These are phyloP conservation scores for Juglanconis sp. DNA, from an alignment of 2,329 filamentous ascomycete genomes.

Conservation along the genomic window DNA sequence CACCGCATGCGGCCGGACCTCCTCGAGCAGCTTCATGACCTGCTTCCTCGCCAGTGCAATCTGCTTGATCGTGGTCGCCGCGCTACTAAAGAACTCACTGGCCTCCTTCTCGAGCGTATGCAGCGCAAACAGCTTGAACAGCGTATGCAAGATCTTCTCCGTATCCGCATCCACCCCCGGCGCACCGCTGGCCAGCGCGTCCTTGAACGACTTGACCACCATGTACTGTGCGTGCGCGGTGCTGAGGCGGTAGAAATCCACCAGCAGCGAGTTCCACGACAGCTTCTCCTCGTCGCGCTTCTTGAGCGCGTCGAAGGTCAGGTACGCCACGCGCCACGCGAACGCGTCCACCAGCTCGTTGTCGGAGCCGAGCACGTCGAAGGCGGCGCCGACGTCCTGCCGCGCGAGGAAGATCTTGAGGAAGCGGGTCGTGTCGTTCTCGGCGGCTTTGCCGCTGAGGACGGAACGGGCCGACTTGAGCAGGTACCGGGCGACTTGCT, in stretches of 20 bases:
- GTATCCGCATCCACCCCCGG: slow-evolving; percentile 58
- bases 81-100: slow-evolving; percentile 68
- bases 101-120: slow-evolving; percentile 62
- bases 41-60: slow-evolving; percentile 66
- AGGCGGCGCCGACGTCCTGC: slow-evolving; percentile 68
- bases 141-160: slow-evolving; percentile 59
- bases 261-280: slow-evolving; percentile 73
- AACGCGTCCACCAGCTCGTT: slow-evolving; percentile 70
- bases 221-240: slow-evolving; percentile 76
- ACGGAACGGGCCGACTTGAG: slow-evolving; percentile 73
- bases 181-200: slow-evolving; percentile 39
- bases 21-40: slow-evolving; percentile 67
- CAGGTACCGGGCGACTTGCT: slow-evolving; percentile 74
- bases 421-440: slow-evolving; percentile 67
- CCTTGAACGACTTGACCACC: slow-evolving; percentile 70
- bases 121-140: slow-evolving; percentile 79
- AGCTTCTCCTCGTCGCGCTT: slow-evolving; percentile 73
- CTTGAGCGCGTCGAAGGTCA: slow-evolving; percentile 73
- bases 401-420: slow-evolving; percentile 62
- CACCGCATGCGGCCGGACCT: slow-evolving; percentile 71
- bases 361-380: slow-evolving; percentile 70
- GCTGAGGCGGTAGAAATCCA: slow-evolving; percentile 74
- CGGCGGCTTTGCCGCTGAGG: slow-evolving; percentile 53
- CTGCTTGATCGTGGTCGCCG: slow-evolving; percentile 68
- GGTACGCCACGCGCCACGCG: slow-evolving; percentile 70